Evolutionary conservation across 2,329 filamentous ascomycete genomes (phyloP).

Genomic region (Daldinia eschscholtzii): DNA sequence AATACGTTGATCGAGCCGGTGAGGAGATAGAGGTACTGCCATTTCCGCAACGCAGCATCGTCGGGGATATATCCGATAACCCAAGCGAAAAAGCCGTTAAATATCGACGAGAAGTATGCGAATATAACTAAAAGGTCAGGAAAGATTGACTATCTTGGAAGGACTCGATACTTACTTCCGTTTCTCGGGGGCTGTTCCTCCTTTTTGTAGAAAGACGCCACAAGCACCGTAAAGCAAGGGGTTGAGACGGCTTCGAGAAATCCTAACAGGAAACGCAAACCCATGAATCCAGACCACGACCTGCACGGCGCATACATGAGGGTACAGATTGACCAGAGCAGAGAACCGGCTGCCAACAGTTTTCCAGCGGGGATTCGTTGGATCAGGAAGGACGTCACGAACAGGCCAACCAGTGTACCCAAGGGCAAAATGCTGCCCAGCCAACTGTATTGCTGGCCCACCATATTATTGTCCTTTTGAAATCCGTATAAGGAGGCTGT

Average conservation of each 20-base stretch:
- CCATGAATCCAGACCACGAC: constrained; percentile 52
- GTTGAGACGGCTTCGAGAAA: constrained; percentile 54
- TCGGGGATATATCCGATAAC: constrained; percentile 49
- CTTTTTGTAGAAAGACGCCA: constrained; percentile 56
- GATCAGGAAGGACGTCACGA: constrained; percentile 48
- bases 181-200: constrained; percentile 38
- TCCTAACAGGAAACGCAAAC: constrained; percentile 54
- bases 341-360: constrained; percentile 46
- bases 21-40: constrained; percentile 52
- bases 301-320: constrained; percentile 47
- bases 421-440: constrained; percentile 51
- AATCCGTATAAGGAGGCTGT: constrained; percentile 54
- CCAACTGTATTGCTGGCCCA: constrained; percentile 53
- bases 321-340: constrained; percentile 52
- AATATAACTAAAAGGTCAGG: constrained; percentile 49
- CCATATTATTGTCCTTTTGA: constrained; percentile 51
- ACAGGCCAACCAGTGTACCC: constrained; percentile 47
- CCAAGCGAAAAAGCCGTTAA: constrained; percentile 50
- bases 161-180: constrained; percentile 45
- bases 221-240: constrained; percentile 53
- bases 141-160: background rate
- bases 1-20: constrained; percentile 51
- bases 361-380: constrained; percentile 49
- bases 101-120: constrained; percentile 51
- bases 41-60: constrained; percentile 40